Percentiles rank a stretch among this genome's conserved stretches.
Conservation (phyloP, 1,139 yeast genomes). For the Magnusiomyces fungicola region DNA sequence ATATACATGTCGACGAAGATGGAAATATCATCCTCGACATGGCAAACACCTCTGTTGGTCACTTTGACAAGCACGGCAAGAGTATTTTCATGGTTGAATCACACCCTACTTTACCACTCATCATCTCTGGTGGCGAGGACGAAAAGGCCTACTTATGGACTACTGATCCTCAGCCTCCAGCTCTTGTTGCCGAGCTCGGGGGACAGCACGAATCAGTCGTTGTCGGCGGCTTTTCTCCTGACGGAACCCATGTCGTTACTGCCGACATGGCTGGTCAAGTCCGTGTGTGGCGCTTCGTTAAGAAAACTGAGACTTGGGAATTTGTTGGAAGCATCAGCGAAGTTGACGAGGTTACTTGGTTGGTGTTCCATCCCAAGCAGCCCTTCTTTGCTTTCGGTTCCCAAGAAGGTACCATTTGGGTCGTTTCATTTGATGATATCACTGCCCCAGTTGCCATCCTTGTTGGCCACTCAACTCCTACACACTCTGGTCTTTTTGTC, state of each 20-base stretch:
- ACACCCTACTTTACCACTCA: conserved; percentile 79
- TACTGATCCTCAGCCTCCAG: conserved; percentile 75
- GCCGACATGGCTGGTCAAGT: conserved; percentile 94
- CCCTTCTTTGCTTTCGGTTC: conserved; percentile 86
- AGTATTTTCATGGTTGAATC: conserved; percentile 70
- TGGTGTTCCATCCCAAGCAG: conserved; percentile 69
- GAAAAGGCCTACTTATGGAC: conserved; percentile 88
- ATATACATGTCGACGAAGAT: conserved; percentile 18
- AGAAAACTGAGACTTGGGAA: conserved; percentile 79
- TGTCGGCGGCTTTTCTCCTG: conserved; percentile 72
- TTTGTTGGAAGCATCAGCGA: conserved; percentile 67
- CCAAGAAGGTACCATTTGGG: conserved; percentile 91
- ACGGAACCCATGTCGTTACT: conserved; percentile 73
- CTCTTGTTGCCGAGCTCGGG: conserved; percentile 60
- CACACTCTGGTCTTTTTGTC: conserved; percentile 64
- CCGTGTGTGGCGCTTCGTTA: conserved; percentile 60
- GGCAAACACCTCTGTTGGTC: conserved; percentile 81
- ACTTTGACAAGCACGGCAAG: conserved; percentile 83
- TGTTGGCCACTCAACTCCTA: conserved; percentile 69
- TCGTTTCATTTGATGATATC: conserved; percentile 59
- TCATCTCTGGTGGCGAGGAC: conserved; percentile 87
- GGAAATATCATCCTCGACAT: conserved; percentile 61
- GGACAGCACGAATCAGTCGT: conserved; percentile 87
- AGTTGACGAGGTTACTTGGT: conserved; percentile 79
- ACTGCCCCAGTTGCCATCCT: conserved; percentile 67